Evolutionary conservation across 306 rosid genomes (phyloP), one percentile per base, ranked within the genome.

Genomic region (Vigna reflexopilosa): DNA sequence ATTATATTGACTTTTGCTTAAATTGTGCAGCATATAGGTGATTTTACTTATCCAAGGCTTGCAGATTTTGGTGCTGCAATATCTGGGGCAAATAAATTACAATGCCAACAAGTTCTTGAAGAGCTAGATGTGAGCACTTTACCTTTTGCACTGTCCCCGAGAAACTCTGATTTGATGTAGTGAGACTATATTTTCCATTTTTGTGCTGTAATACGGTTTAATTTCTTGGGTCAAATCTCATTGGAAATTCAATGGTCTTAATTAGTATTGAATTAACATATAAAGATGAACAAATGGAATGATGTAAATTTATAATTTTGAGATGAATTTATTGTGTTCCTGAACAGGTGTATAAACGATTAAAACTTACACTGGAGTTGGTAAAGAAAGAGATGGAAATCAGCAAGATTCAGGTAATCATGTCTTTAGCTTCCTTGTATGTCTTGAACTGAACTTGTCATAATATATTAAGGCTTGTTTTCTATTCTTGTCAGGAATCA

Each of bases 61-160:
- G 99, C 99, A 67, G 99, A 96, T 89, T 96, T 96, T 86, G 98
- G 97, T 84, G 98, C 99, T 81, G 99, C 99, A 50, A 96, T 96
- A 88, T 96, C 99, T 68, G 99, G 99, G 80, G 99, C 97, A 65
- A 96, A 96, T 85, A 96, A 96, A 85, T 86, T 91, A 76, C 98
- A 91, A 81, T 91, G 99, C 83, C 99, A 96, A 71, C 80, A 87
- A 88, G 99, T 96, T 70, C 99, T 96, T 88, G 99, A 91, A 87
- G 99, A 96, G 89, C 87, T 96, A 79, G 99, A 96, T 84, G 99
- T 96, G 85, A 85, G 97, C 70, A 34, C 30, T 28, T 36, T 80
- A 84, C 77, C 59, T 77, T 70, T 30, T 55, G 24, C 62, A 70
- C 16, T 81, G 62, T 71, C 79, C 36, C 62, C 66, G 50, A 19